These are phyloP conservation scores for Leucogyrophana mollusca DNA, from an alignment of 768 basidiomycete genomes.

Conservation along the genomic window DNA sequence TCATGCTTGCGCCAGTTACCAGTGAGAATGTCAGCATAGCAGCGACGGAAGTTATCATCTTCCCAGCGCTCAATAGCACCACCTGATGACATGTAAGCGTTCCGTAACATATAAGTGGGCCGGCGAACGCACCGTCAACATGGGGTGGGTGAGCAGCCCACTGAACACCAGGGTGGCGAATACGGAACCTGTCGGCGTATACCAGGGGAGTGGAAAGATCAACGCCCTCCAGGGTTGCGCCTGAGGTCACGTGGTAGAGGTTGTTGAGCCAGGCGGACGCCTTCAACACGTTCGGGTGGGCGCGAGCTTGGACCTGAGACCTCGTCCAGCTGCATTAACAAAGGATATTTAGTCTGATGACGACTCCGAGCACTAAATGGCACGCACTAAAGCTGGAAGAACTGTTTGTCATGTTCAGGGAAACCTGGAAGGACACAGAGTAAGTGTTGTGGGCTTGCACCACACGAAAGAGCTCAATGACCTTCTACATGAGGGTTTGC, in stretches of 20 bases:
- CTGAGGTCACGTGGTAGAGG: constrained; percentile 50
- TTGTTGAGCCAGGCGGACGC: constrained; percentile 61
- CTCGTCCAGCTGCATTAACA: constrained; percentile 39
- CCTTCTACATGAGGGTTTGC: constrained; percentile 58
- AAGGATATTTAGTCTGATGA: not conserved
- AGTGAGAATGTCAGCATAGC: constrained; percentile 58
- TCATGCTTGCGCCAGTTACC: constrained; percentile 68
- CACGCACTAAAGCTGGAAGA: constrained; percentile 70
- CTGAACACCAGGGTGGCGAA: constrained; percentile 60
- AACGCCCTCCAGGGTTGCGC: constrained; percentile 44
- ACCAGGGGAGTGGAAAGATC: constrained; percentile 60
- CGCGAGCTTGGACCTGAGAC: constrained; percentile 65
- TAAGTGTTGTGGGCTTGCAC: too few species aligned
- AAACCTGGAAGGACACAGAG: constrained; percentile 35
- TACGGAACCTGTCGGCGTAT: constrained; percentile 76
- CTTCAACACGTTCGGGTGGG: constrained; percentile 63
- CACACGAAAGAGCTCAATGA: constrained; percentile 12
- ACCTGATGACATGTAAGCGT: constrained; percentile 37
- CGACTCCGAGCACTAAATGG: not conserved
- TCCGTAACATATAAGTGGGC: constrained; percentile 9
- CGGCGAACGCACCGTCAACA: constrained; percentile 46
- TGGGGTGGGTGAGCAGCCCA: constrained; percentile 59
- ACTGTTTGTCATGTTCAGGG: constrained; percentile 62
- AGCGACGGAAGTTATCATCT: constrained; percentile 54
- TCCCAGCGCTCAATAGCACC: constrained; percentile 78